Base-by-base conservation (phyloP, 148 eudicot species). In the Hydrangea macrophylla region DNA sequence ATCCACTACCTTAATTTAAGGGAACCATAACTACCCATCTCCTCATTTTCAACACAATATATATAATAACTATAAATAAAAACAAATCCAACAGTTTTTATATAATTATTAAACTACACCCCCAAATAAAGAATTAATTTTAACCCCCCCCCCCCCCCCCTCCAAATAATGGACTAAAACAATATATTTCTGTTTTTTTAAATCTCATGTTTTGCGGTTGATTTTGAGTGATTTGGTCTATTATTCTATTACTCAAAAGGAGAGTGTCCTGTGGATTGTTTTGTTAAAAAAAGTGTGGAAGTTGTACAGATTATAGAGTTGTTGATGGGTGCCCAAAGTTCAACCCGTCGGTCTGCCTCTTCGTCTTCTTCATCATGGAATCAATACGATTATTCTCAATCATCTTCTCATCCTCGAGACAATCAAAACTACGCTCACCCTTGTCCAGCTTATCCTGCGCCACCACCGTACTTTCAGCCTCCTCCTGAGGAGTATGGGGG, bases 291-390 rank as follows among this genome's bases (percentile, higher is more conserved):
- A 55, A 61, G 13, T 56, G 45, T 62, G 63, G 51, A 35, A 15
- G 24, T 35, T 31, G 59, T 45, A 18, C 60, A 18, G 18, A 54
- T 6, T 20, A 67, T 33, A 42, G 60, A 68, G n/a, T n/a, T n/a
- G 17, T 77, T 67, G 75, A 90, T 87, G 96, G 92, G 96, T 53
- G 75, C 66, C 54, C 76, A 9, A 31, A 78, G 65, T 78, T 86
- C 91, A 5, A 86, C 87, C 7, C 23, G 22, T 63, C 70, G 62
- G 60, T 51, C 80, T 42, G 28, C 55, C 58, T 11, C 80, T 20
- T 68, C 76, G 48, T 11, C 79, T 22, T n/a, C n/a, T n/a, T n/a
- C n/a, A n/a, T 75, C 53, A 7, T 4, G 72, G 60, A 68, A 58
- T 45, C 69, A 78, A 35, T 79, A 79, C 13, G 78, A 75, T 1